Evolutionary conservation across 495 filamentous ascomycete genomes (phyloP).

Genomic region (Penicillium malachiteum): DNA sequence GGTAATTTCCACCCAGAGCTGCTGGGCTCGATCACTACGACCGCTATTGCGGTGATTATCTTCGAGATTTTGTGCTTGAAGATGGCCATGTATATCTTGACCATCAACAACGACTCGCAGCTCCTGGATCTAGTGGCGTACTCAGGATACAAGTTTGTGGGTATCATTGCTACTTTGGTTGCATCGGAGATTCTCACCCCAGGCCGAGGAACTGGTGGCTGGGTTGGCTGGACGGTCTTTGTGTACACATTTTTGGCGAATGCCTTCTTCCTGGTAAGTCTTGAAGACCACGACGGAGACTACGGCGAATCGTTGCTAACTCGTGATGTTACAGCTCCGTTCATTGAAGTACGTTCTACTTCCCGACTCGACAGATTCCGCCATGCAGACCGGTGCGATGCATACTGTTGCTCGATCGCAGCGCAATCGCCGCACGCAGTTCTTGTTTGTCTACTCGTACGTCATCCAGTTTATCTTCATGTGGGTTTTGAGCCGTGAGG

Average conservation of each 20-base stretch:
- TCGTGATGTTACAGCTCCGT: conserved; percentile 62
- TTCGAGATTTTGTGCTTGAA: conserved; percentile 89
- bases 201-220: conserved; percentile 76
- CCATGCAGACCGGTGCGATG: conserved; percentile 61
- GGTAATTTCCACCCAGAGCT: conserved; percentile 93
- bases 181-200: conserved; percentile 73
- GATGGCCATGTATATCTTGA: conserved; percentile 87
- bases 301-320: conserved; percentile 18
- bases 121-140: conserved; percentile 92
- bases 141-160: conserved; percentile 98
- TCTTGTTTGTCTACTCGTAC: conserved; percentile 93
- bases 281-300: background rate
- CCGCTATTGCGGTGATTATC: conserved; percentile 73
- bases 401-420: conserved; percentile 82
- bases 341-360: conserved; percentile 94
- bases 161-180: conserved; percentile 82
- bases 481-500: conserved; percentile 77
- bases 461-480: conserved; percentile 91
- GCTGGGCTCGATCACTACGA: conserved; percentile 82
- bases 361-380: conserved; percentile 71
- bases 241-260: conserved; percentile 88
- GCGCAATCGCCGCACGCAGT: conserved; percentile 87
- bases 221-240: conserved; percentile 87
- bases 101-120: conserved; percentile 84
- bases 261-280: conserved; percentile 87